Conservation (phyloP, 495 filamentous ascomycete species). For the Podospora pseudocomata region DNA sequence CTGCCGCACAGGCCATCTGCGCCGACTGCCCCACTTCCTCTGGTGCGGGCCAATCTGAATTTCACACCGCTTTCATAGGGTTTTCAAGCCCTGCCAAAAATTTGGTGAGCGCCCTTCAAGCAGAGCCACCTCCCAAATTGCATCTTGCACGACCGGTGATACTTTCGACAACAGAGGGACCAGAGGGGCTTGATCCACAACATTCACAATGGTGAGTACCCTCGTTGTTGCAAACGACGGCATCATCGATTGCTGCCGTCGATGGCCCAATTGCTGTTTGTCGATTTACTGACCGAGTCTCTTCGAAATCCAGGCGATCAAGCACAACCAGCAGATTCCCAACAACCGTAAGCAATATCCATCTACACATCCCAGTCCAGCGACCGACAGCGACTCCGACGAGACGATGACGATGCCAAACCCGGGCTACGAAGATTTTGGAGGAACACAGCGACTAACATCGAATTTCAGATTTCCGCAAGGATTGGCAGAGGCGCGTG, state of each 20-base stretch:
- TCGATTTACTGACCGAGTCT: background rate
- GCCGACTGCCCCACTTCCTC: slow-evolving; percentile 18
- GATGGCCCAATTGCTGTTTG: slow-evolving; percentile 22
- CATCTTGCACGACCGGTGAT: slow-evolving; percentile 36
- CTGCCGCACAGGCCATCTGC: background rate
- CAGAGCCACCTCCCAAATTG: slow-evolving; percentile 39
- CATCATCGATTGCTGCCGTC: slow-evolving; percentile 4
- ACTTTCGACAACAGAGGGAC: slow-evolving; percentile 34
- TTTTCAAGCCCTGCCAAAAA: slow-evolving; percentile 49
- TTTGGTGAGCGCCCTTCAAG: slow-evolving; percentile 36
- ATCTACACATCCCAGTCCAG: background rate
- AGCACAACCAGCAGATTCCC: slow-evolving; percentile 98
- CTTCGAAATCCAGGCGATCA: slow-evolving; percentile 66
- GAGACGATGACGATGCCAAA: slow-evolving; percentile 12
- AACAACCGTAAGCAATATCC: slow-evolving; percentile 77
- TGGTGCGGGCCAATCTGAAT: slow-evolving; percentile 27
- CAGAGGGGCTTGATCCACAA: slow-evolving; percentile 39
- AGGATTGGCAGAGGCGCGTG: slow-evolving; percentile 99
- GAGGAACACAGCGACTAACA: slow-evolving; percentile 24
- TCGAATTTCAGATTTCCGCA: slow-evolving; percentile 80
- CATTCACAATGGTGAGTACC: slow-evolving; percentile 35
- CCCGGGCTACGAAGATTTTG: slow-evolving; percentile 21
- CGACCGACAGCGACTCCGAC: background rate
- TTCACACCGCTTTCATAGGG: slow-evolving; percentile 39
- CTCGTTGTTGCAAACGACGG: slow-evolving; percentile 13